phyloP scores from a whole-genome alignment of 495 filamentous ascomycete species.

The Platismatia glauca region DNA sequence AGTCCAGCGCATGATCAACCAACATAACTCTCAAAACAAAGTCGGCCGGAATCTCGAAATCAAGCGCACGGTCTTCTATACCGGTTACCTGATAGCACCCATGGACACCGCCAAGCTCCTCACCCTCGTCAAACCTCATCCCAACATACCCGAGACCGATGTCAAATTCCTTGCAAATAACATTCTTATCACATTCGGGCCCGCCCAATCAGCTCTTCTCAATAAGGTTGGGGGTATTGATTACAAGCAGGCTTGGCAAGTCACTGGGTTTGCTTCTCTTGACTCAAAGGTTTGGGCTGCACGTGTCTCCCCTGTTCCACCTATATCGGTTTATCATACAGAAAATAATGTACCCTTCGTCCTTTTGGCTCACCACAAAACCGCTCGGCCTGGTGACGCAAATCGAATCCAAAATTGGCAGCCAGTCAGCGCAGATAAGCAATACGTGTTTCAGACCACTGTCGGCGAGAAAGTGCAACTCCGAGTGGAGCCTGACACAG shows the following conservation, averaged over 20 bases:
- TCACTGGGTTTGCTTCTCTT: constrained; percentile 61
- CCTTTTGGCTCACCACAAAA: constrained; percentile 62
- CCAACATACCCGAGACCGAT: constrained; percentile 49
- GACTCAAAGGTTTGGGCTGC: constrained; percentile 86
- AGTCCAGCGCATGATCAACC: constrained; percentile 81
- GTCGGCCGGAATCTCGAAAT: constrained; percentile 47
- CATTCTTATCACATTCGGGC: constrained; percentile 76
- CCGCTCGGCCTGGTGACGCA: constrained; percentile 69
- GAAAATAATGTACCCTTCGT: constrained; percentile 66
- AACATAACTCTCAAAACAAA: constrained; percentile 56
- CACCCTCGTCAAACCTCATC: constrained; percentile 53
- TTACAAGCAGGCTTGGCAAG: constrained; percentile 70
- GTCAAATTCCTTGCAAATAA: constrained; percentile 80
- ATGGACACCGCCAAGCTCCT: constrained; percentile 62
- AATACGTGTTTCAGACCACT: constrained; percentile 62
- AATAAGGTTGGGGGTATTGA: constrained; percentile 80
- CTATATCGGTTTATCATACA: constrained; percentile 56
- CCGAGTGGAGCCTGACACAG: constrained; percentile 61
- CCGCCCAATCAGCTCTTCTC: constrained; percentile 56
- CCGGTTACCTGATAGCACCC: constrained; percentile 77
- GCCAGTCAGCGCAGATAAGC: constrained; percentile 56
- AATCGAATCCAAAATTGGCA: constrained; percentile 80
- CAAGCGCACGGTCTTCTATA: constrained; percentile 83
- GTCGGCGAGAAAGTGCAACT: constrained; percentile 82
- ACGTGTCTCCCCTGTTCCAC: constrained; percentile 60